These are phyloP conservation scores for Tardiomyces depauwii DNA, from an alignment of 1,139 yeast species.

Conservation along the genomic window DNA sequence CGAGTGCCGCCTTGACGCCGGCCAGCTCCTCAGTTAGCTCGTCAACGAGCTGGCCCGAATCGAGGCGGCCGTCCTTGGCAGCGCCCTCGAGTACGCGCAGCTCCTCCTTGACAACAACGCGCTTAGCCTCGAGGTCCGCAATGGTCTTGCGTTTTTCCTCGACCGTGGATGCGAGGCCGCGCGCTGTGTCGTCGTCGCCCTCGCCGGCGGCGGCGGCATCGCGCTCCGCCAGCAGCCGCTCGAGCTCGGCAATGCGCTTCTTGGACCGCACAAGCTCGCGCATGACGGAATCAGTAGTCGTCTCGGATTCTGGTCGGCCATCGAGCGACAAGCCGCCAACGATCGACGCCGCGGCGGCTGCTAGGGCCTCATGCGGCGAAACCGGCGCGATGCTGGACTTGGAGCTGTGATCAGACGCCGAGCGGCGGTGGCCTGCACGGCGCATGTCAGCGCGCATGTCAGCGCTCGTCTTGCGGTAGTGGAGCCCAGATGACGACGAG, in stretches of 20 bases:
- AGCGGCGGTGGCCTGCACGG: background rate
- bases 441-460: background rate
- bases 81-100: constrained; percentile 17
- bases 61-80: constrained; percentile 9
- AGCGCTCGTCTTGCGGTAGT: background rate
- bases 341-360: constrained; percentile 1
- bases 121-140: constrained; percentile 26
- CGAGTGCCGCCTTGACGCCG: constrained; percentile 17
- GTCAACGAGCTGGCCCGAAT: constrained; percentile 5
- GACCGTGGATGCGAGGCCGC: constrained; percentile 17
- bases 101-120: constrained; percentile 22
- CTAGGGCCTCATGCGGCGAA: constrained; percentile 3
- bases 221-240: constrained; percentile 13
- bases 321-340: background rate
- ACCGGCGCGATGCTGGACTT: background rate
- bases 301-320: background rate
- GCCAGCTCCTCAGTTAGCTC: constrained; percentile 12
- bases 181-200: constrained; percentile 4
- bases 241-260: constrained; percentile 24
- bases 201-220: constrained; percentile 9
- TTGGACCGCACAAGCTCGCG: constrained; percentile 20
- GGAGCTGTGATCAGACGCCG: background rate
- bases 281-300: constrained; percentile 1
- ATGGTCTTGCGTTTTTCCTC: constrained; percentile 24
- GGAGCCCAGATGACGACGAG: background rate